phyloP scores from a whole-genome alignment of 2,329 filamentous ascomycete genomes.

The Colletotrichum tropicicola region DNA sequence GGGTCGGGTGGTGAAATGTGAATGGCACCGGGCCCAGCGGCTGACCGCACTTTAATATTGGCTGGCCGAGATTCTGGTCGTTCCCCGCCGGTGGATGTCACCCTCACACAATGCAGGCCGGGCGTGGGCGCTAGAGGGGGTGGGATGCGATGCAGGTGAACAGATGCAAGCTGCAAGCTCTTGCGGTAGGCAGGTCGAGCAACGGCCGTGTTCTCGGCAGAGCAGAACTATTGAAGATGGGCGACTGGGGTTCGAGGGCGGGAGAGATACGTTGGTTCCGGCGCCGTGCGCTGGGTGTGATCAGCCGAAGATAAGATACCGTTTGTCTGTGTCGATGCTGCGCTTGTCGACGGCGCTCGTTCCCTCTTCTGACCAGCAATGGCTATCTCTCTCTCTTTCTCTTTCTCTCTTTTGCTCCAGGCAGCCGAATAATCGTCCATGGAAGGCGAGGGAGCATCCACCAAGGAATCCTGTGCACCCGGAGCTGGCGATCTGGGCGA shows the following conservation, averaged over 20 bases:
- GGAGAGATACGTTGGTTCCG: conserved; percentile 34
- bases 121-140: conserved; percentile 38
- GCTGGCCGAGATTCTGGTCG: conserved; percentile 48
- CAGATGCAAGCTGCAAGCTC: conserved; percentile 26
- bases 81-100: conserved; percentile 50
- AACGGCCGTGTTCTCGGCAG: conserved; percentile 18
- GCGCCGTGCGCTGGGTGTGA: neutral
- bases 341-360: neutral
- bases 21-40: conserved; percentile 48
- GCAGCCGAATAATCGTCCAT: neutral
- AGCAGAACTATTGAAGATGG: conserved; percentile 17
- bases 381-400: too few relatives aligned
- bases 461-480: conserved; percentile 9
- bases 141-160: conserved; percentile 29
- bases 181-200: conserved; percentile 7
- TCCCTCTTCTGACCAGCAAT: neutral
- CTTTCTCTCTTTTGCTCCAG: neutral
- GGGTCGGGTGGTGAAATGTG: conserved; percentile 33
- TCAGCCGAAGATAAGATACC: conserved; percentile 6
- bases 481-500: neutral
- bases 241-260: conserved; percentile 21
- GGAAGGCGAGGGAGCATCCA: neutral
- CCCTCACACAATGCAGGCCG: conserved; percentile 36
- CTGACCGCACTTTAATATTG: conserved; percentile 63
- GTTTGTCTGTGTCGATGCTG: neutral